phyloP scores from a whole-genome alignment of 2,329 filamentous ascomycete species.

The Fusarium poae region DNA sequence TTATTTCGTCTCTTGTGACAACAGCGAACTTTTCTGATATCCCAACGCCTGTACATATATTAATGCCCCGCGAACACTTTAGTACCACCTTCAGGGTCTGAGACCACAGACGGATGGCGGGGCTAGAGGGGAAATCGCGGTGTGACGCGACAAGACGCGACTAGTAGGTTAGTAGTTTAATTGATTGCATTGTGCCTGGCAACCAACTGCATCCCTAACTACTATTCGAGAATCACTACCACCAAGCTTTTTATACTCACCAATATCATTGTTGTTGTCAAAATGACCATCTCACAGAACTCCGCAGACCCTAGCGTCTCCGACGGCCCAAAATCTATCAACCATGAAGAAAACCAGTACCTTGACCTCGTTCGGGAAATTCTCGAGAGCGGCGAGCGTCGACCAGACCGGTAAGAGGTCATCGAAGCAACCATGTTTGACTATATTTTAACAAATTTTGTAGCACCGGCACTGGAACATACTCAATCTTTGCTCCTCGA shows the following conservation, averaged over 20 bases:
- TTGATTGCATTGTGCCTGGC: conserved; percentile 28
- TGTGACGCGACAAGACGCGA: conserved; percentile 29
- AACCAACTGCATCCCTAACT: conserved; percentile 1
- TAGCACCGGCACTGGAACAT: conserved; percentile 93
- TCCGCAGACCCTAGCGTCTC: conserved; percentile 18
- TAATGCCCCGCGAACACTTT: neutral
- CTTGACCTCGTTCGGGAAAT: conserved; percentile 90
- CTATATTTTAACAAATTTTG: conserved; percentile 6
- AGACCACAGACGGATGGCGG: conserved; percentile 2
- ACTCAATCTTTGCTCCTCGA: conserved; percentile 87
- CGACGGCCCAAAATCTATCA: conserved; percentile 32
- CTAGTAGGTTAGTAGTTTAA: conserved; percentile 36
- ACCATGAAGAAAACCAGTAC: conserved; percentile 94
- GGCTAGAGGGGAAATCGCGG: conserved; percentile 18
- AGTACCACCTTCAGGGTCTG: neutral
- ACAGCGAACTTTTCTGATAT: too few species aligned
- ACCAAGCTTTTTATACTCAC: neutral
- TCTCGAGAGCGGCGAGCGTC: conserved; percentile 83
- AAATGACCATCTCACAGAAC: conserved; percentile 41
- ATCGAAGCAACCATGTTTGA: neutral
- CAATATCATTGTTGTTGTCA: neutral
- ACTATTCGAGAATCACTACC: neutral
- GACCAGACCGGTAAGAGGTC: conserved; percentile 79
- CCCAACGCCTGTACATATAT: too few species aligned
- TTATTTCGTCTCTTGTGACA: too few species aligned